Percentiles rank a stretch among this genome's conserved stretches.
Conservation (phyloP, 202 grass and related monocot genomes). For the Alloteropsis angusta region DNA sequence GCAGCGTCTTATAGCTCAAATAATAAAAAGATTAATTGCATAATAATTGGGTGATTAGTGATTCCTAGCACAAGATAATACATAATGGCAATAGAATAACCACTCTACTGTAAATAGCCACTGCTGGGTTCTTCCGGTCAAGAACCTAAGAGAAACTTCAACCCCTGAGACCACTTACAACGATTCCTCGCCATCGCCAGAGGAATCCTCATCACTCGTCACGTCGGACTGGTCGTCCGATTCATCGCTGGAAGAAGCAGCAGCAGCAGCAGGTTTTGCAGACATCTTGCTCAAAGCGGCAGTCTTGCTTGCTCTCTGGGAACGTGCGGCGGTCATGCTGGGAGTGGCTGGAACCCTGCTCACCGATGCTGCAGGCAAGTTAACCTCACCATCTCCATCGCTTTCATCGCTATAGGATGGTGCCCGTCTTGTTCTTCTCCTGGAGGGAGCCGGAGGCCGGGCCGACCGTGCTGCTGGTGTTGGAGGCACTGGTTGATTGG, state of each 20-base stretch:
- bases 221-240: conserved; percentile 24
- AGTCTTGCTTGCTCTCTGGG: conserved; percentile 77
- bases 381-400: neutral
- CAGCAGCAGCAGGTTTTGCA: conserved; percentile 18
- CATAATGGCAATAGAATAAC: neutral
- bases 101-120: neutral
- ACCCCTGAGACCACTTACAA: neutral
- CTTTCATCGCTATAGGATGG: conserved; percentile 38
- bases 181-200: conserved; percentile 20
- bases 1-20: neutral
- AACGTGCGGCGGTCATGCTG: conserved; percentile 21
- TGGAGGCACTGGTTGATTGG: conserved; percentile 36
- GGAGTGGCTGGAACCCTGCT: conserved; percentile 40
- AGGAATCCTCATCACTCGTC: conserved; percentile 46
- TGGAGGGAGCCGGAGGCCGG: conserved; percentile 30
- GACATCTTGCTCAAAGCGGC: conserved; percentile 62
- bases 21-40: neutral
- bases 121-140: neutral
- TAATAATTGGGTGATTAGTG: neutral
- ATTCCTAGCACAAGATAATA: neutral
- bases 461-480: conserved; percentile 55
- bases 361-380: conserved; percentile 15
- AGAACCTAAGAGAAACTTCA: conserved; percentile 17
- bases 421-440: conserved; percentile 48
- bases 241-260: conserved; percentile 25